A percentile compares a stretch with the other conserved stretches of the same genome.
These are phyloP conservation scores for Pholiota adiposa DNA, from an alignment of 1,284 basidiomycete genomes.

Conservation along the genomic window DNA sequence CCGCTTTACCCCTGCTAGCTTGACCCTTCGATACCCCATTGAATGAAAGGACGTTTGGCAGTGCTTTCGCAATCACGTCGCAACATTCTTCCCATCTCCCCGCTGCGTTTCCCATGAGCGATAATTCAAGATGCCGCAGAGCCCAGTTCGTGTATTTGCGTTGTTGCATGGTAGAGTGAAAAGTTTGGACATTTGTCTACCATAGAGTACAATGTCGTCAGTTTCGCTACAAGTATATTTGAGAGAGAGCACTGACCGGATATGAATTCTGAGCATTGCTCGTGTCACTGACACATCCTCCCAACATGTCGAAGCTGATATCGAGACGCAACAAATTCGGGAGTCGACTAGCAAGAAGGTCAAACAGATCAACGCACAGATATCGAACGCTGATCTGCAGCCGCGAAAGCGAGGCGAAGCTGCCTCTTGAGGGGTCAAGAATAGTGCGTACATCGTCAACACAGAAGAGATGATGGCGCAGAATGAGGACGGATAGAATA, in stretches of 20 bases:
- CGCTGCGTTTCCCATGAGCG: background rate
- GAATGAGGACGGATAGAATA: slow-evolving; percentile 4
- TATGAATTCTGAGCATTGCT: background rate
- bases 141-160: slow-evolving; percentile 9
- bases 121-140: slow-evolving; percentile 13
- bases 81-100: slow-evolving; percentile 9
- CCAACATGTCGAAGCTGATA: background rate
- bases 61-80: slow-evolving; percentile 1
- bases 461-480: slow-evolving; percentile 11
- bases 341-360: background rate
- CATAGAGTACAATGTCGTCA: too few species aligned
- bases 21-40: slow-evolving; percentile 9
- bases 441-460: background rate
- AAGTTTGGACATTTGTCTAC: slow-evolving; percentile 3
- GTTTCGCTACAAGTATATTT: background rate
- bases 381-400: slow-evolving; percentile 2
- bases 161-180: background rate
- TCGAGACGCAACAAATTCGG: background rate
- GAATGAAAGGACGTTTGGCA: slow-evolving; percentile 14
- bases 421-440: background rate
- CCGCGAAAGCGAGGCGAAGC: background rate
- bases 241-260: background rate
- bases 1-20: background rate
- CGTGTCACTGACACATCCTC: background rate
- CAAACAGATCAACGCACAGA: slow-evolving; percentile 1